These are phyloP conservation scores for Trametes villosa DNA, from an alignment of 768 basidiomycete genomes.

Conservation along the genomic window DNA sequence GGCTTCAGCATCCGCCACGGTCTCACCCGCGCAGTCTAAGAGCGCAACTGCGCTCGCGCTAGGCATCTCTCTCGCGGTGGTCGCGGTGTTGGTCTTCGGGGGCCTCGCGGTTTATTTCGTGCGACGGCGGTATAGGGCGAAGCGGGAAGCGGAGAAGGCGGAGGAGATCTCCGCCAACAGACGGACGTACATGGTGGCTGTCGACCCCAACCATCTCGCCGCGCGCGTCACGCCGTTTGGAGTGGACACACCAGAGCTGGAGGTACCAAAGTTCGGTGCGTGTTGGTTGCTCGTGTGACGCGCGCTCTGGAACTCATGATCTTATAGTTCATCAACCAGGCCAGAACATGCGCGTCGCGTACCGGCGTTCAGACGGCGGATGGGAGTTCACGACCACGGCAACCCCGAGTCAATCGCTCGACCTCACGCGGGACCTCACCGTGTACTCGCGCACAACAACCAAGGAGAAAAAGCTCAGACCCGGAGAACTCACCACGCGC, in stretches of 20 bases:
- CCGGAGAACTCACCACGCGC: conserved; percentile 30
- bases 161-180: conserved; percentile 17
- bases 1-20: not conserved
- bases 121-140: conserved; percentile 13
- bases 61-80: conserved; percentile 22
- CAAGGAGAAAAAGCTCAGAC: conserved; percentile 25
- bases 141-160: not conserved
- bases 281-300: no score
- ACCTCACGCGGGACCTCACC: conserved; percentile 19
- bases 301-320: no score
- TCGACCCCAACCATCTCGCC: conserved; percentile 21
- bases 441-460: conserved; percentile 10
- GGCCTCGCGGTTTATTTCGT: conserved; percentile 20
- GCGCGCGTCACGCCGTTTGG: conserved; percentile 24
- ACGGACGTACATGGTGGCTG: conserved; percentile 21
- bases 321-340: conserved; percentile 54
- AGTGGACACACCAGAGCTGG: conserved; percentile 16
- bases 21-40: conserved; percentile 5
- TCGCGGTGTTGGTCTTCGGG: conserved; percentile 13
- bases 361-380: conserved; percentile 54
- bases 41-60: conserved; percentile 18
- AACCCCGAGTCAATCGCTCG: conserved; percentile 9
- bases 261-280: conserved; percentile 21
- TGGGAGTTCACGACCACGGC: conserved; percentile 50
- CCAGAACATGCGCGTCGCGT: conserved; percentile 60